A percentile compares a stretch with the other conserved stretches of the same genome.
Evolutionary conservation across 1,284 basidiomycete species (phyloP).

Genomic region (Termitomyces sp.): DNA sequence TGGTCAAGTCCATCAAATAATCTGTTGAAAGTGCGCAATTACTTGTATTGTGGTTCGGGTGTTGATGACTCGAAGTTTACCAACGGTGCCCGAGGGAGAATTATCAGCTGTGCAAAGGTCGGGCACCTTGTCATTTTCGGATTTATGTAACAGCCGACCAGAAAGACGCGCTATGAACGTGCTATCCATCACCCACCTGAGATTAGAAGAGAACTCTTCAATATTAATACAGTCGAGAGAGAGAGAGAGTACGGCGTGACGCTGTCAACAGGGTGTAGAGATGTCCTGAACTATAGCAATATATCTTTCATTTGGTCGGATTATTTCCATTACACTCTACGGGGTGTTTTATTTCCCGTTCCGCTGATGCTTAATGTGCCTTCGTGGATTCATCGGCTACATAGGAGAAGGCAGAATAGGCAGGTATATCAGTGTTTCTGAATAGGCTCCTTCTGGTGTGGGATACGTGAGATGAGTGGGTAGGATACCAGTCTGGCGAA

Average conservation of each 20-base stretch:
- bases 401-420: too few species aligned
- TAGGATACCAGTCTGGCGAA: conserved; percentile 38
- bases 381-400: too few species aligned
- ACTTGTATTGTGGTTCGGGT: too few species aligned
- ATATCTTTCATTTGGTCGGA: neutral
- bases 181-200: conserved; percentile 84
- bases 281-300: conserved; percentile 40
- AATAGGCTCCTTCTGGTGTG: conserved; percentile 17
- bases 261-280: conserved; percentile 53
- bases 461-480: conserved; percentile 33
- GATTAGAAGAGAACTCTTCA: conserved; percentile 82
- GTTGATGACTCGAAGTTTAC: too few species aligned
- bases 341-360: neutral
- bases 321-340: neutral
- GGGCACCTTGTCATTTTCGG: conserved; percentile 39
- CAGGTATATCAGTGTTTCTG: too few species aligned
- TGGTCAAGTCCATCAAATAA: too few species aligned
- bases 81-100: conserved; percentile 61
- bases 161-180: conserved; percentile 89
- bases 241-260: conserved; percentile 61
- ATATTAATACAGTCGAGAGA: conserved; percentile 68
- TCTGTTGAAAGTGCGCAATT: too few species aligned
- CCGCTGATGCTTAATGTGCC: too few species aligned
- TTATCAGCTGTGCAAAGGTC: too few species aligned
- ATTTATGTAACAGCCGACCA: conserved; percentile 96